A percentile compares a stretch with the other conserved stretches of the same genome.
Evolutionary conservation across 352 stramenopile genomes (phyloP).

Genomic region (Globisporangium recalcitrans): DNA sequence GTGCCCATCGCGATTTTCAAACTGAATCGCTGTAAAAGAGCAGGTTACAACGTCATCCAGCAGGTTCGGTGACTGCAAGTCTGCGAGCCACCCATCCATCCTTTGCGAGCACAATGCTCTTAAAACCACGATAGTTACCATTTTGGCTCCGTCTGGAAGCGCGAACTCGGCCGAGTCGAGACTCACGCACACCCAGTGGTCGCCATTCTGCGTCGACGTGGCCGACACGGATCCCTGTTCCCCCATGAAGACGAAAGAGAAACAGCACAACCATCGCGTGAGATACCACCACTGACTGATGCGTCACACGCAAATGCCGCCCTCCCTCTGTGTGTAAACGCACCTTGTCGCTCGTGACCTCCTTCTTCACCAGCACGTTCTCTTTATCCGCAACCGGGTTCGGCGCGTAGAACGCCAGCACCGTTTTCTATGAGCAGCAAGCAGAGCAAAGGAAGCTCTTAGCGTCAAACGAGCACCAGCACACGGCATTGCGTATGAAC

Average conservation of each 20-base stretch:
- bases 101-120: background rate
- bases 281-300: background rate
- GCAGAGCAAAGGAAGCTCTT: background rate
- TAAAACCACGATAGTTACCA: conserved; percentile 29
- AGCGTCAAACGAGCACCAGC: background rate
- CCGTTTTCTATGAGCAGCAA: conserved; percentile 39
- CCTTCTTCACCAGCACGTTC: conserved; percentile 53
- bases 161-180: conserved; percentile 62
- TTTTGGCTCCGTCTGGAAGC: conserved; percentile 47
- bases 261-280: background rate
- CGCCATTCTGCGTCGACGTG: conserved; percentile 57
- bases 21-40: conserved; percentile 42
- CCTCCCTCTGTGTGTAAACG: background rate
- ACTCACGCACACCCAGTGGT: conserved; percentile 72
- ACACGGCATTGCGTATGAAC: background rate
- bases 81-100: background rate
- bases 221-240: conserved; percentile 56
- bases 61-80: background rate
- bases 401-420: conserved; percentile 55
- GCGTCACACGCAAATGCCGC: background rate
- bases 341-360: conserved; percentile 54
- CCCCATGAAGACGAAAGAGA: background rate
- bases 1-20: conserved; percentile 67
- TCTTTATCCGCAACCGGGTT: conserved; percentile 30
- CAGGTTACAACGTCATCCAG: background rate